Conservation (phyloP, 768 basidiomycete genomes). For the Inosperma sp. region DNA sequence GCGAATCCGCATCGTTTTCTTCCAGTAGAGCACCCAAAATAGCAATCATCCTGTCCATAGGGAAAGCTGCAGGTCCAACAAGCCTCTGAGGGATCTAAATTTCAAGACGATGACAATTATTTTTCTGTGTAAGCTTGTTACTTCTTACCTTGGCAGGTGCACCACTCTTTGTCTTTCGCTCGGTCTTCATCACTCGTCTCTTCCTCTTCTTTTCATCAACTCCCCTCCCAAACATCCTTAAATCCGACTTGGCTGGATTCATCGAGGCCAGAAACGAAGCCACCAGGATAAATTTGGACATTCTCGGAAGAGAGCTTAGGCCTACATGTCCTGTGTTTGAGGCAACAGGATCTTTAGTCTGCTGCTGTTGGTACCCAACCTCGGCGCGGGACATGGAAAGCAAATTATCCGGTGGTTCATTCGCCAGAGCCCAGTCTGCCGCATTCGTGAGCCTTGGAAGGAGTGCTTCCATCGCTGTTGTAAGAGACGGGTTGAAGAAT, state of each 20-base stretch:
- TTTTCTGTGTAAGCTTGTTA: not conserved
- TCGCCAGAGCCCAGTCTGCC: constrained; percentile 51
- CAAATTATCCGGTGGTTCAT: constrained; percentile 44
- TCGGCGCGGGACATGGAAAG: constrained; percentile 29
- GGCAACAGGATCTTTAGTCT: constrained; percentile 1
- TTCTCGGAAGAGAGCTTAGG: constrained; percentile 47
- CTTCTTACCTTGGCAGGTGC: constrained; percentile 42
- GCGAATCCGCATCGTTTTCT: constrained; percentile 58
- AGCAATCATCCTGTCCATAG: constrained; percentile 73
- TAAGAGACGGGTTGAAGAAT: constrained; percentile 60
- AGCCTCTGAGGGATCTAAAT: constrained; percentile 71
- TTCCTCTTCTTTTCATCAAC: constrained; percentile 59
- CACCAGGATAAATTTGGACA: constrained; percentile 72
- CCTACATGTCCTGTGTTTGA: constrained; percentile 12
- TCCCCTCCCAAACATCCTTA: constrained; percentile 78
- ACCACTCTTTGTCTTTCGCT: constrained; percentile 36
- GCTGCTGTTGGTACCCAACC: not conserved
- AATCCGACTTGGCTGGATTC: constrained; percentile 76
- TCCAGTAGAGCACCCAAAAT: constrained; percentile 75
- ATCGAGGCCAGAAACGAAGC: constrained; percentile 80
- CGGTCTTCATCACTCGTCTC: constrained; percentile 39
- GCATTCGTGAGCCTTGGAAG: constrained; percentile 68
- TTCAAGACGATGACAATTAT: not conserved
- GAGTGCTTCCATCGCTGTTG: constrained; percentile 57
- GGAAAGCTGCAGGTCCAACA: constrained; percentile 72